Percentiles rank a stretch among this genome's conserved stretches.
Evolutionary conservation across 805 yeast species (phyloP).

Genomic region (Suhomyces sp.): DNA sequence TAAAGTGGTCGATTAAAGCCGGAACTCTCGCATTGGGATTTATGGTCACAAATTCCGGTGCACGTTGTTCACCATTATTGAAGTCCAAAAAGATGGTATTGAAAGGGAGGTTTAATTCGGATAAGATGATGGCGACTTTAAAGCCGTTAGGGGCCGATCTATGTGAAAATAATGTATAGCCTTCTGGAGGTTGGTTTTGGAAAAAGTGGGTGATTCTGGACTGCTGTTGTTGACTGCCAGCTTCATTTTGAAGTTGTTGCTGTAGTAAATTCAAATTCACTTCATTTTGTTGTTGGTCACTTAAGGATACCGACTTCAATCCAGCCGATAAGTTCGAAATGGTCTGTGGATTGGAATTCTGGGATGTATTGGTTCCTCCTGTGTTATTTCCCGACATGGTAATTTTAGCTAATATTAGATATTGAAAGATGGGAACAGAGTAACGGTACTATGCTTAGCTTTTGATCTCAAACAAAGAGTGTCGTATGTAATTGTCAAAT

Average conservation of each 20-base stretch:
- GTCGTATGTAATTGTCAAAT: background rate
- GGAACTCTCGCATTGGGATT: slow-evolving; percentile 97
- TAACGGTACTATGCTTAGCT: background rate
- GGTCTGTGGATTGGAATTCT: slow-evolving; percentile 14
- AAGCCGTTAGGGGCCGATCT: slow-evolving; percentile 93
- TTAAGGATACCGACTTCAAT: slow-evolving; percentile 39
- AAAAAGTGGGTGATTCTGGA: slow-evolving; percentile 70
- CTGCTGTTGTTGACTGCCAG: slow-evolving; percentile 41
- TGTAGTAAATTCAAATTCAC: slow-evolving; percentile 41
- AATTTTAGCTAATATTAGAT: background rate
- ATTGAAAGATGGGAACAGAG: background rate
- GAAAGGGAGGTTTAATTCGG: slow-evolving; percentile 77
- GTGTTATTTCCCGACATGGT: slow-evolving; percentile 3
- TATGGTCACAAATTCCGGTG: slow-evolving; percentile 89
- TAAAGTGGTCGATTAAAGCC: slow-evolving; percentile 84
- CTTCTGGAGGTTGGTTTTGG: slow-evolving; percentile 72
- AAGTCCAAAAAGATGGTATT: slow-evolving; percentile 84
- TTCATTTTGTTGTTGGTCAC: slow-evolving; percentile 43
- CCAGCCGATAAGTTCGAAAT: slow-evolving; percentile 48
- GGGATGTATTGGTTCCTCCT: background rate
- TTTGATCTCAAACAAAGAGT: background rate
- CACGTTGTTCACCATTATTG: slow-evolving; percentile 82
- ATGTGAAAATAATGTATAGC: slow-evolving; percentile 79
- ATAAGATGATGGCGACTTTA: slow-evolving; percentile 86
- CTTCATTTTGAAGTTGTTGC: slow-evolving; percentile 44